Evolutionary conservation across 2,329 filamentous ascomycete genomes (phyloP), one percentile per base, ranked within the genome.

Genomic region (Neofusicoccum umdonicola): DNA sequence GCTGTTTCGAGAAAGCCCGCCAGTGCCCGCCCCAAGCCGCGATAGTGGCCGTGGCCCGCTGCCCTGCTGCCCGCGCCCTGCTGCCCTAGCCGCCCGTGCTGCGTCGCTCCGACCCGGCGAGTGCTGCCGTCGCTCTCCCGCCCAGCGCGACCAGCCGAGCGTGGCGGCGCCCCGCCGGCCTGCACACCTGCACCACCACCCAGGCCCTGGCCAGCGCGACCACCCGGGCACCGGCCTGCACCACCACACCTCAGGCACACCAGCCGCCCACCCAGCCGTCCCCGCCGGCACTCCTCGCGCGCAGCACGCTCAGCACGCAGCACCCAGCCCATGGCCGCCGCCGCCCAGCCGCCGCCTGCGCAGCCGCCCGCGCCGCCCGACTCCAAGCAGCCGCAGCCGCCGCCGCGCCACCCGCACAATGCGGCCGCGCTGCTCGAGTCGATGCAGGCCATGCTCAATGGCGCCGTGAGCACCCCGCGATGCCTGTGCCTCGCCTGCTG

Each of bases 361-460:
- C 60, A 57, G 52, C 52, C 41, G 34, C 57, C 39, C 19, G 17
- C 44, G 15, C 27, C 19, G 19, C 58, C 44, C 58, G 47, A 48
- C 22, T 7, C 44, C 27, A 39, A 62, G 58, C 58, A 19, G 37
- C 12, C 22, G 9, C 57, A 61, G 45, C 31, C 17, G 19, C 56
- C 42, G 27, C 41, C 41, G 22, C 60, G 50, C 4, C 63, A 48
- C 45, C 52, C 51, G 15, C 52, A 37, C 35, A 57, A 60, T 37
- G 41, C 62, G 8, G 13, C 27, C 41, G n/a, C 31, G 60, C 45
- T 78, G 54, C 72, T 83, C 62, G 79, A 82, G 66, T 76, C 75
- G 64, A 72, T 83, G 65, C 78, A 83, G 69, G 72, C 75, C 64
- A 80, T 82, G 74, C 69, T 84, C 66, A 83, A 82, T 67, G 73